These are phyloP conservation scores for Fraxinus nigra DNA, from an alignment of 305 asterid species.

Conservation along the genomic window DNA sequence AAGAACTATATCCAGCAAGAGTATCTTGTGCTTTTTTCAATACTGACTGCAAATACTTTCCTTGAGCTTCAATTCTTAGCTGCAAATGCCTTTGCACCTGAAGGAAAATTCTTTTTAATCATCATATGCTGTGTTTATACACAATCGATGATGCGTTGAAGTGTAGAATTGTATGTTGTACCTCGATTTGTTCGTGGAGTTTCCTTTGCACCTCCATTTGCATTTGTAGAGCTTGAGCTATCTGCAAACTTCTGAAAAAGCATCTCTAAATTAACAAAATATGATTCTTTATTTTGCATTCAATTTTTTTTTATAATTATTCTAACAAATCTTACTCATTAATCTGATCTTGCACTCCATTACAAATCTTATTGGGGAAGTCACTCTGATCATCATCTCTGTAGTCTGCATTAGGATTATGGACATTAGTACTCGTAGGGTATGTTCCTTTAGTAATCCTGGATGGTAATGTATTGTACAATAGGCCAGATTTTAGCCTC, in stretches of 20 bases:
- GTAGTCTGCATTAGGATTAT: conserved; percentile 36
- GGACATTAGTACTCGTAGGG: neutral
- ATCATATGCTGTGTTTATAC: neutral
- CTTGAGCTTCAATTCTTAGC: conserved; percentile 88
- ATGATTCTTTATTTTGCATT: neutral
- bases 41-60: conserved; percentile 80
- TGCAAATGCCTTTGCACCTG: conserved; percentile 90
- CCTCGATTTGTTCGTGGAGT: conserved; percentile 90
- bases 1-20: conserved; percentile 56
- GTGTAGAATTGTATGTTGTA: conserved; percentile 17
- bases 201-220: conserved; percentile 95
- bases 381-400: conserved; percentile 41
- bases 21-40: conserved; percentile 80
- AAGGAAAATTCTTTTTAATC: neutral
- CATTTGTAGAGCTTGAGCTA: conserved; percentile 62
- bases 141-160: neutral
- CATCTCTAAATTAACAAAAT: neutral
- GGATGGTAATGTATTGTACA: neutral
- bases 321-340: conserved; percentile 54
- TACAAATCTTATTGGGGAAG: conserved; percentile 33
- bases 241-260: conserved; percentile 46
- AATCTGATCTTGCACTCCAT: conserved; percentile 46
- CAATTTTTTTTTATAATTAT: neutral
- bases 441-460: neutral
- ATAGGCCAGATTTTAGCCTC: neutral